phyloP scores from a whole-genome alignment of 805 yeast genomes.

The Wickerhamomyces pijperi region DNA sequence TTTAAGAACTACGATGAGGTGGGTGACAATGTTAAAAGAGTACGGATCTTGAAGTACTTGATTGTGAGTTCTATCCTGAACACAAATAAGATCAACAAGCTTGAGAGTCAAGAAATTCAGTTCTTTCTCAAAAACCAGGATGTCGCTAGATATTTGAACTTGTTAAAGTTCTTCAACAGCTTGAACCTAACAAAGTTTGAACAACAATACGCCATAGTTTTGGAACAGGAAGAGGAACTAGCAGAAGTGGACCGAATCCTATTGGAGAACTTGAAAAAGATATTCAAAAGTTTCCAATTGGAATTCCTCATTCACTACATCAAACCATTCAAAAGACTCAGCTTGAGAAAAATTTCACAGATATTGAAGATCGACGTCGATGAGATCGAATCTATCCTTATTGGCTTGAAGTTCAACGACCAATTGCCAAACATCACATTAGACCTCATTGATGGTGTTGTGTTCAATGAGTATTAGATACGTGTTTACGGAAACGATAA shows the following conservation, averaged over 20 bases:
- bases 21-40: slow-evolving; percentile 49
- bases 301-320: slow-evolving; percentile 17
- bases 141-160: slow-evolving; percentile 11
- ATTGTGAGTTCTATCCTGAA: slow-evolving; percentile 44
- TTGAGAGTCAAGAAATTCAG: slow-evolving; percentile 20
- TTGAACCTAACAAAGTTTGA: slow-evolving; percentile 12
- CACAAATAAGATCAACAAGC: slow-evolving; percentile 32
- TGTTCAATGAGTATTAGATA: slow-evolving; percentile 8
- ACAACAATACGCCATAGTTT: slow-evolving; percentile 3
- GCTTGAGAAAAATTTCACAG: slow-evolving; percentile 9
- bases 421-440: slow-evolving; percentile 12
- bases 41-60: slow-evolving; percentile 46
- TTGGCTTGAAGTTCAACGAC: slow-evolving; percentile 13
- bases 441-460: slow-evolving; percentile 17
- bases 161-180: slow-evolving; percentile 13
- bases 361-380: slow-evolving; percentile 10
- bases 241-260: slow-evolving; percentile 8
- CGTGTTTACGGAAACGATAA: no score
- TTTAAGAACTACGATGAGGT: slow-evolving; percentile 54
- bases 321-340: slow-evolving; percentile 17
- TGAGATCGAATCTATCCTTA: slow-evolving; percentile 16
- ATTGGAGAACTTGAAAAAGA: slow-evolving; percentile 10
- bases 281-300: slow-evolving; percentile 12
- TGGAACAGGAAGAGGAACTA: slow-evolving; percentile 3
- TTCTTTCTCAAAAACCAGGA: slow-evolving; percentile 16